These are phyloP conservation scores for Trichocladium antarcticum DNA, from an alignment of 495 filamentous ascomycete species.

Conservation along the genomic window DNA sequence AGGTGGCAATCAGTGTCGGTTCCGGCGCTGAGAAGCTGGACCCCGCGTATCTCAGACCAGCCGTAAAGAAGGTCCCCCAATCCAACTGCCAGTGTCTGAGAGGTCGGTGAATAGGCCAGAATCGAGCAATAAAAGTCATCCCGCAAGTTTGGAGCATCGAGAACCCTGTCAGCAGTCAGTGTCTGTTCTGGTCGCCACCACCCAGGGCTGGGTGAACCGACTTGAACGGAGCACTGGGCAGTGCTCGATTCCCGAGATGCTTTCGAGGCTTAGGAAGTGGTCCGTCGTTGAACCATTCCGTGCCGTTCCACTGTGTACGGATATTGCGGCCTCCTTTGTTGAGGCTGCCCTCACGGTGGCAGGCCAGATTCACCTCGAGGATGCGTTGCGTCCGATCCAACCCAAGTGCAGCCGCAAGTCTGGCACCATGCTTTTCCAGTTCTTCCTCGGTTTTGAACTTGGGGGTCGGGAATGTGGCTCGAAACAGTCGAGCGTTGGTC, in stretches of 20 bases:
- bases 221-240: slow-evolving; percentile 70
- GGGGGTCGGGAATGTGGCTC: slow-evolving; percentile 49
- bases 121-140: slow-evolving; percentile 96
- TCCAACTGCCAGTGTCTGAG: slow-evolving; percentile 72
- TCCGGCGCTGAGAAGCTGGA: slow-evolving; percentile 36
- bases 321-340: slow-evolving; percentile 1
- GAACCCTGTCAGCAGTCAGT: slow-evolving; percentile 41
- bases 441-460: slow-evolving; percentile 44
- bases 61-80: slow-evolving; percentile 70
- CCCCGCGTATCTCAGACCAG: slow-evolving; percentile 65
- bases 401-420: slow-evolving; percentile 74
- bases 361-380: slow-evolving; percentile 33
- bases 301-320: slow-evolving; percentile 44
- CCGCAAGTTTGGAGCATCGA: slow-evolving; percentile 76
- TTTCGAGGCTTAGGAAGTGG: slow-evolving; percentile 24
- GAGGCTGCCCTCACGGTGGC: slow-evolving; percentile 14
- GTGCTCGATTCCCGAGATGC: slow-evolving; percentile 20
- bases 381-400: slow-evolving; percentile 57
- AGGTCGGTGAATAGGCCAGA: slow-evolving; percentile 67
- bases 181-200: neutral
- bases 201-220: slow-evolving; percentile 28
- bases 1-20: slow-evolving; percentile 39
- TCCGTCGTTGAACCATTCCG: slow-evolving; percentile 46
- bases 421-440: slow-evolving; percentile 55
- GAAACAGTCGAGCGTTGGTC: slow-evolving; percentile 64